phyloP scores from a whole-genome alignment of 2,329 filamentous ascomycete species.

The Plenodomus biglobosus region DNA sequence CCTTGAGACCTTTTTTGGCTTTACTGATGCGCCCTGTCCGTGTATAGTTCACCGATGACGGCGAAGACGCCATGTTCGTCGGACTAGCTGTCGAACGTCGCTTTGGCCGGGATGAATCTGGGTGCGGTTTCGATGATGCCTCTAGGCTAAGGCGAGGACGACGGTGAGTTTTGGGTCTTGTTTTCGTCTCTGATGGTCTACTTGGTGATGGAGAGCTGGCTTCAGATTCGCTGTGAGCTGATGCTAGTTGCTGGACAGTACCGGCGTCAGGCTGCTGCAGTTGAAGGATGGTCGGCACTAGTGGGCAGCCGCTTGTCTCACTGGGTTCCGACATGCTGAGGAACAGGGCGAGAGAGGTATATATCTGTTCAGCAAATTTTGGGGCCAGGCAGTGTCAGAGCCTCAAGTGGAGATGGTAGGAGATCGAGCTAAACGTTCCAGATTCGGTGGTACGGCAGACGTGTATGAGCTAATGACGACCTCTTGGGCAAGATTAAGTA shows the following conservation, averaged over 20 bases:
- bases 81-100: constrained; percentile 38
- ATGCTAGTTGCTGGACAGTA: constrained; percentile 14
- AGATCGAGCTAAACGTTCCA: constrained; percentile 31
- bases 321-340: constrained; percentile 38
- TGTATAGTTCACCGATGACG: constrained; percentile 45
- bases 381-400: constrained; percentile 36
- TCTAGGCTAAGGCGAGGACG: constrained; percentile 29
- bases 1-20: constrained; percentile 51
- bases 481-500: constrained; percentile 32
- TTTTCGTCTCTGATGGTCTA: constrained; percentile 26
- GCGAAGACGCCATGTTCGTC: constrained; percentile 30
- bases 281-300: constrained; percentile 25
- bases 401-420: constrained; percentile 35
- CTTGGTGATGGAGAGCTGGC: constrained; percentile 32
- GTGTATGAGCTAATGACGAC: constrained; percentile 36
- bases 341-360: constrained; percentile 33
- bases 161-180: constrained; percentile 29
- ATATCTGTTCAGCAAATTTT: constrained; percentile 31
- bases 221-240: constrained; percentile 21
- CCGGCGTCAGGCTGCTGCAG: constrained; percentile 26
- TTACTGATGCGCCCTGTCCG: constrained; percentile 52
- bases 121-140: constrained; percentile 25
- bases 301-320: constrained; percentile 39
- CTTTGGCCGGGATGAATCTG: constrained; percentile 32
- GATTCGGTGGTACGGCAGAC: constrained; percentile 37